Base-by-base conservation (phyloP, 306 rosid species). In the Clitoria ternatea region DNA sequence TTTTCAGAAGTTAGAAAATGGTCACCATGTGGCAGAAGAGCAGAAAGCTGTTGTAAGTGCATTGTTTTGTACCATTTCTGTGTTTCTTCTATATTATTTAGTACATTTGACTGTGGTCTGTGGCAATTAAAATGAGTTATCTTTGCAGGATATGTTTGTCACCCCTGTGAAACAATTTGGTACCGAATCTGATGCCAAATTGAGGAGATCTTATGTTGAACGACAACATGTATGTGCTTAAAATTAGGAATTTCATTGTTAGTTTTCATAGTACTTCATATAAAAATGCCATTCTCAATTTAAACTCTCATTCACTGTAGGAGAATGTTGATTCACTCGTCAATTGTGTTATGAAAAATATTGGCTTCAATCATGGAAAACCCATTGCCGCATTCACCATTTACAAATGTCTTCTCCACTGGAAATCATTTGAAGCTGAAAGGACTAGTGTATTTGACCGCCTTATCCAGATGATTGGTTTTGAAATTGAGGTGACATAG, bases 371-470 rank as follows among this genome's bases (percentile, higher is more conserved):
- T 60, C 72, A 86, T 33, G 96, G 92, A 68, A 91, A 91, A 82
- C 97, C 97, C 50, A 66, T 88, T 77, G 92, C 96, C 18, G 97
- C 96, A 29, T 83, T 91, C 75, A 88, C 89, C 67, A 88, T 91
- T 52, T 91, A 88, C 83, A 88, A 83, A 61, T 91, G 97, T 49
- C 92, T 91, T 80, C 86, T 91, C 62, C 88, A 88, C 75, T 91
- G 97, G 97, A 88, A 86, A 78, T 88, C 97, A 63, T 91, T 91
- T 69, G 97, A 91, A 86, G 97, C 96, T 23, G 97, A 91, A 81
- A 91, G 87, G 73, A 88, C 92, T 26, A 86, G 92, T 52, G 96
- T 91, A 33, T 91, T 91, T 85, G 97, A 88, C 72, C 92, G 97
- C 65, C 97, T 91, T 69, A 83, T 91, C 69, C 97, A 91, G 83